Evolutionary conservation across 148 eudicot species (phyloP), one percentile per base, ranked within the genome.

Genomic region (Selenicereus undatus): DNA sequence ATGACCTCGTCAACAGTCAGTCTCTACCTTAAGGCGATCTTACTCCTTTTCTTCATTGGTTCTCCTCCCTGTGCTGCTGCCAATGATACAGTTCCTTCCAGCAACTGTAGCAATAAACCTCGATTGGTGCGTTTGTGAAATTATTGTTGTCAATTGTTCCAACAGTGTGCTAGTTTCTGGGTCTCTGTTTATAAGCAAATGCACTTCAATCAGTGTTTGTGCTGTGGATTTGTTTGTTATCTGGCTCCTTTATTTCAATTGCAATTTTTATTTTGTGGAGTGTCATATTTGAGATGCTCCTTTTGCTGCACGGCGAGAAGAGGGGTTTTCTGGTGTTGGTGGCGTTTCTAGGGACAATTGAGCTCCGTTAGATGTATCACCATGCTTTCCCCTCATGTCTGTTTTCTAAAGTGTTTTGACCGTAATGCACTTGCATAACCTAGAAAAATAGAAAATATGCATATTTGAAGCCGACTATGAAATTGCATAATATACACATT

Each of bases 121-220:
- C 78, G 78, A 11, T 74, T 75, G 82, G 82, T 81, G 64, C 27
- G 21, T 43, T 43, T 16, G 21, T 56, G 11, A 8, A 56, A 16
- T 73, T 80, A 26, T n/a, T 45, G n/a, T 24, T 16, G 17, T 43
- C 30, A 24, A 11, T 56, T 56, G n/a, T 56, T 56, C 60, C 62
- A 56, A 56, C 22, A 56, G 16, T 62, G 20, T 16, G 8, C 74
- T 71, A 14, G 74, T 29, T 71, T 71, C 12, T 17, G 74, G 9
- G 17, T 14, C 10, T 3, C 42, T 14, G 18, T 32, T 71, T 35
- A 18, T 29, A 7, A 16, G 43, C 42, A 35, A 1, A 9, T 71
- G 12, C 22, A 4, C 21, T 32, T 71, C 16, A 20, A 30, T 35
- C 45, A 17, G 18, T 29, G 32, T 11, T 69, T 69, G 72, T 30